These are phyloP conservation scores for Citrullus mucosospermus DNA, from an alignment of 306 rosid genomes.

Conservation along the genomic window DNA sequence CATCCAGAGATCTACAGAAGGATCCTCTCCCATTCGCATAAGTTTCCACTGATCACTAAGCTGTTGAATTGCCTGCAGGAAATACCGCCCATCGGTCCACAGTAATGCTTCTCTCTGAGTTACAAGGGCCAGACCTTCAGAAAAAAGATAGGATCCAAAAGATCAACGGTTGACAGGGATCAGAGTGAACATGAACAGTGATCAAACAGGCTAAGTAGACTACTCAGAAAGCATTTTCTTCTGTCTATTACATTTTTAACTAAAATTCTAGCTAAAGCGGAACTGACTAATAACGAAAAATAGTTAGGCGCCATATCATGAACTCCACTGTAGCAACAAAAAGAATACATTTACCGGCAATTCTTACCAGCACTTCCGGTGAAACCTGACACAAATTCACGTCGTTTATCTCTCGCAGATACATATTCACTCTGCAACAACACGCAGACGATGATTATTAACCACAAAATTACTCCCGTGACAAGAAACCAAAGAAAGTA, in stretches of 20 bases:
- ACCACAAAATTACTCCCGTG: neutral
- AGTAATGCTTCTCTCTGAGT: constrained; percentile 61
- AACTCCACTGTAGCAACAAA: neutral
- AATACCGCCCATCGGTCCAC: constrained; percentile 97
- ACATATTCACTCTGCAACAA: constrained; percentile 90
- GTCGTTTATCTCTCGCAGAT: constrained; percentile 77
- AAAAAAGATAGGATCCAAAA: neutral
- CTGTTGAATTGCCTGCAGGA: constrained; percentile 80
- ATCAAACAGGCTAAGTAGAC: neutral
- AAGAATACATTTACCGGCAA: neutral
- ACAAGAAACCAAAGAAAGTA: neutral
- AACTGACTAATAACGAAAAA: neutral
- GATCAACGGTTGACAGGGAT: neutral
- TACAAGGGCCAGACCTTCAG: constrained; percentile 71
- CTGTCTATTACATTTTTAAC: too few species aligned
- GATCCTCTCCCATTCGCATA: constrained; percentile 97
- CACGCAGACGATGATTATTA: neutral
- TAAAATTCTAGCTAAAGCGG: neutral
- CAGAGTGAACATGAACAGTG: neutral
- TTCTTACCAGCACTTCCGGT: constrained; percentile 80
- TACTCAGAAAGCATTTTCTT: neutral
- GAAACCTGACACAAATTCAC: constrained; percentile 86
- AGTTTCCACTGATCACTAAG: constrained; percentile 82
- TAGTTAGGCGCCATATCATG: neutral
- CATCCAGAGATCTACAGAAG: constrained; percentile 81